A percentile compares a stretch with the other conserved stretches of the same genome.
Conservation (phyloP, 116 monocot genomes). For the Posidonia oceanica region DNA sequence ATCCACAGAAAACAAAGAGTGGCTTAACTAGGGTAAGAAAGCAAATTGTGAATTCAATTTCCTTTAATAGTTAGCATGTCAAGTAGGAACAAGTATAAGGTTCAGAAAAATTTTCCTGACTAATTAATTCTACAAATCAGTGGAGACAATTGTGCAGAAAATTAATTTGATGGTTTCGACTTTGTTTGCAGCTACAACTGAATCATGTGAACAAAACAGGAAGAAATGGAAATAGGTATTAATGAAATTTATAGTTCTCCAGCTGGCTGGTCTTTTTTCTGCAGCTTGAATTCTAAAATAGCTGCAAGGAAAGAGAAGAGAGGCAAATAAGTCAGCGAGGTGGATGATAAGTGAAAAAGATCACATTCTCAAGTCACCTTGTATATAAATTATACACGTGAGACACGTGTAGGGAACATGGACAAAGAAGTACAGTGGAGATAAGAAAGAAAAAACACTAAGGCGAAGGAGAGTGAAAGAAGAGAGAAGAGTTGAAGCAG, state of each 20-base stretch:
- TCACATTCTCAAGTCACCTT: slow-evolving; percentile 13
- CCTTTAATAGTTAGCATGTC: no score
- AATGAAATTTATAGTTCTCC: not conserved
- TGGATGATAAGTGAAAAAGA: slow-evolving; percentile 47
- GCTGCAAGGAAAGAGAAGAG: not conserved
- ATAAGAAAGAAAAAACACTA: slow-evolving; percentile 4
- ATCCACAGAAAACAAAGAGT: no score
- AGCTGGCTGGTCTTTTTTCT: slow-evolving; percentile 6
- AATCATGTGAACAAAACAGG: slow-evolving; percentile 1
- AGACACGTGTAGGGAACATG: slow-evolving; percentile 20
- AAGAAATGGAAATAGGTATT: not conserved
- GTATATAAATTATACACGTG: slow-evolving; percentile 32
- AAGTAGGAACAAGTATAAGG: no score
- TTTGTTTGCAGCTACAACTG: not conserved
- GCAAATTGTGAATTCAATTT: no score
- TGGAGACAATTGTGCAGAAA: not conserved
- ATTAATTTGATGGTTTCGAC: not conserved
- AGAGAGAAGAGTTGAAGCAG: not conserved
- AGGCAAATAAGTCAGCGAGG: slow-evolving; percentile 31
- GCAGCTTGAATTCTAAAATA: not conserved
- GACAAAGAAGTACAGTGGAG: not conserved
- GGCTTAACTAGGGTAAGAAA: no score
- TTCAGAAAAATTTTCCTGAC: not conserved
- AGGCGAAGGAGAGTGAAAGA: not conserved
- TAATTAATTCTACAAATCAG: not conserved